Conservation (phyloP, 768 basidiomycete genomes). For the Tulasnella sp. region DNA sequence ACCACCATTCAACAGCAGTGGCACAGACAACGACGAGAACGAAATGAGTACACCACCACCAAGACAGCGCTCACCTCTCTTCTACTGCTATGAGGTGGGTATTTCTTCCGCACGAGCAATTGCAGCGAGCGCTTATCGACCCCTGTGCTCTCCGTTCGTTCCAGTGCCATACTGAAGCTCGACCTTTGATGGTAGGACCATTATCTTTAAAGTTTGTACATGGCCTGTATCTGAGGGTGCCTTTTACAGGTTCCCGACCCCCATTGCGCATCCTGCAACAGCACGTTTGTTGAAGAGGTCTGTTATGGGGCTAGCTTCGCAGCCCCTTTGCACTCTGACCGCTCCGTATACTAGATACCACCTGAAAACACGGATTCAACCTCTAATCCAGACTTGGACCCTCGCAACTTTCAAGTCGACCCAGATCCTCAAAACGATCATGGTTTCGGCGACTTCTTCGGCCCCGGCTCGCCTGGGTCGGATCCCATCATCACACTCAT, state of each 20-base stretch:
- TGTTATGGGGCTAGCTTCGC: slow-evolving; percentile 8
- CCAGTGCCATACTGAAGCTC: slow-evolving; percentile 88
- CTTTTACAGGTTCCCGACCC: slow-evolving; percentile 70
- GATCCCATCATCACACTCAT: slow-evolving; percentile 31
- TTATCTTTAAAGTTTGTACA: slow-evolving; percentile 4
- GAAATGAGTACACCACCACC: slow-evolving; percentile 16
- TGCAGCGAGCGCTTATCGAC: neutral
- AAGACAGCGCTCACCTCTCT: slow-evolving; percentile 30
- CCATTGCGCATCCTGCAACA: slow-evolving; percentile 78
- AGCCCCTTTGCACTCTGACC: neutral
- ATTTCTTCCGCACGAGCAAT: neutral
- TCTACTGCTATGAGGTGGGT: slow-evolving; percentile 36
- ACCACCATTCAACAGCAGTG: slow-evolving; percentile 9
- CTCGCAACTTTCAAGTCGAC: slow-evolving; percentile 59
- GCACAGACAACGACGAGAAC: neutral
- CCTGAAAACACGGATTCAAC: slow-evolving; percentile 4
- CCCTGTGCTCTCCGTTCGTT: neutral
- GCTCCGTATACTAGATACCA: slow-evolving; percentile 15
- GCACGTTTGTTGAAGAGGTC: slow-evolving; percentile 82
- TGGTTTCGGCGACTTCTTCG: slow-evolving; percentile 15
- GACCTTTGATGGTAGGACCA: slow-evolving; percentile 73
- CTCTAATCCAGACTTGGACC: slow-evolving; percentile 50
- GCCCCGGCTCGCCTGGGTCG: neutral
- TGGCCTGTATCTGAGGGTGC: neutral
- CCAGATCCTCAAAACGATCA: slow-evolving; percentile 18